Evolutionary conservation across 129 eudicot species (phyloP), one percentile per base, ranked within the genome.

Genomic region (Flaveria robusta): DNA sequence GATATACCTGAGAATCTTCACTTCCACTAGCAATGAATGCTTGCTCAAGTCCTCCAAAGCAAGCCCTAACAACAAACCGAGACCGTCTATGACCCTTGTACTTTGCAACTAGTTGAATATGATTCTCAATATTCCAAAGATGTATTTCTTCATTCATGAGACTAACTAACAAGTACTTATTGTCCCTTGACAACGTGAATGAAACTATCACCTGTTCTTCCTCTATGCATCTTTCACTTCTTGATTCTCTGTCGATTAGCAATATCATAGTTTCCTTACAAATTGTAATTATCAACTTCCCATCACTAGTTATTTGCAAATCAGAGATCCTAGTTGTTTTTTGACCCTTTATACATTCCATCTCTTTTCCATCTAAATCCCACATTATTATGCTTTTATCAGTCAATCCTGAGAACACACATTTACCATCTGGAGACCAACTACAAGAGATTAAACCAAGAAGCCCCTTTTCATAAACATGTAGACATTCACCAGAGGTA

Each of bases 21-120:
- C 99, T 95, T 23, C 99, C 99, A 26, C 97, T 87, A 69, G 97
- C 92, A 74, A 95, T 83, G 76, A 95, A 95, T 41, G 94, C 86
- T 76, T 95, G 96, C 16, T 86, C 89, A 67, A 89, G 81, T 60
- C 99, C 99, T 81, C 99, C 99, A 80, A 95, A 95, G 78, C 97
- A 95, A 68, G 97, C 91, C 75, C 89, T 83, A 23, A 95, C 87
- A 42, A 95, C 74, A 85, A 85, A 95, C 23, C 97, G 90, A 19
- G 88, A 68, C 18, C 93, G 92, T 66, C 81, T 95, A 50, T 95
- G 99, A 77, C 99, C 99, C 85, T 89, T 91, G 77, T 86, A 91
- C 77, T 81, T 91, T 65, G 88, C 81, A 50, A 91, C 77, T 12
- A 91, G 86, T 75, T 78, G 88, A 24, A 76, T 55, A 74, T 81